phyloP scores from a whole-genome alignment of 83 land plant species.

The Diphasiastrum complanatum region DNA sequence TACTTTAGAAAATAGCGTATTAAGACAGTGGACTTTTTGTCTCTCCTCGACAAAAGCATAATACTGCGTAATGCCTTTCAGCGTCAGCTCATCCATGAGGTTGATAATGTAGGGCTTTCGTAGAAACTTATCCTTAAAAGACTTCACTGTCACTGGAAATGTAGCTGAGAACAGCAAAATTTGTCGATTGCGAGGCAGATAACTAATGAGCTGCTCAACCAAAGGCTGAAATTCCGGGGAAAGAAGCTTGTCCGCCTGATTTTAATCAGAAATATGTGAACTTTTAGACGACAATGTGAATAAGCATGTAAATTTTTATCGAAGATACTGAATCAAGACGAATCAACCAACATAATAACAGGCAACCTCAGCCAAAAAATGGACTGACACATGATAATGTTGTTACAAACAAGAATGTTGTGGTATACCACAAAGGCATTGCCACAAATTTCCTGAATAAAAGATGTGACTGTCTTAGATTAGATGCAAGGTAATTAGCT shows the following conservation, averaged over 20 bases:
- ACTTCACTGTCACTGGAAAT: slow-evolving; percentile 99
- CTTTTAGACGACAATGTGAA: no score
- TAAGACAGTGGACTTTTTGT: slow-evolving; percentile 94
- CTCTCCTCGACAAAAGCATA: slow-evolving; percentile 98
- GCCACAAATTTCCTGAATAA: no score
- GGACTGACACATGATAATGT: no score
- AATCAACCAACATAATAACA: no score
- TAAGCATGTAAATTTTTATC: no score
- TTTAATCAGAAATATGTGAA: no score
- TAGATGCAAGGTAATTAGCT: no score
- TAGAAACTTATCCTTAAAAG: slow-evolving; percentile 79
- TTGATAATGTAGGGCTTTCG: slow-evolving; percentile 84
- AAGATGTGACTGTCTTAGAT: no score
- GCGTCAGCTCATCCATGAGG: slow-evolving; percentile 96
- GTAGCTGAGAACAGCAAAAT: slow-evolving; percentile 90
- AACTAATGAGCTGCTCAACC: slow-evolving; percentile 70
- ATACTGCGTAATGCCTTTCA: slow-evolving; percentile 94
- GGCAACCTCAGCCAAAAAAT: no score
- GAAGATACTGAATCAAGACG: no score
- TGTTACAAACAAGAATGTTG: no score
- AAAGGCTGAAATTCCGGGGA: slow-evolving; percentile 96
- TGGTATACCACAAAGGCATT: no score
- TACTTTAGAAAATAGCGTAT: slow-evolving; percentile 96
- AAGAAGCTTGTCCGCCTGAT: slow-evolving; percentile 92
- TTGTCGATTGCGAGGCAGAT: slow-evolving; percentile 72